Percentiles rank a stretch among this genome's conserved stretches.
phyloP scores from a whole-genome alignment of 805 yeast species.

The Teunomyces panamensis region DNA sequence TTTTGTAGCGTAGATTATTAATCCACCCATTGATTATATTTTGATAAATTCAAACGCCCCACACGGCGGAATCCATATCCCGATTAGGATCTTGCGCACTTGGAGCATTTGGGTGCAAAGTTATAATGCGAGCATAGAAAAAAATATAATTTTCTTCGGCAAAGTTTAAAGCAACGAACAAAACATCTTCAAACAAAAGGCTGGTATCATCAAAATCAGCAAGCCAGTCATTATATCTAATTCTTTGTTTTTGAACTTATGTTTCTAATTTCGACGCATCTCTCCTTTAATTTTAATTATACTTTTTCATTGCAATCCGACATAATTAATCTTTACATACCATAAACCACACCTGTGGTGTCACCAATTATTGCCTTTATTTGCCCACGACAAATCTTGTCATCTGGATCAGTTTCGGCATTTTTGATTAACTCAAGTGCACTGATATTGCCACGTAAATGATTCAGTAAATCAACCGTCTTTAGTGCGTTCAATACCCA shows the following conservation, averaged over 20 bases:
- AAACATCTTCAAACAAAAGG: no score
- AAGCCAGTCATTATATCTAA: no score
- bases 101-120: not conserved
- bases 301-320: not conserved
- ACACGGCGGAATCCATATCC: not conserved
- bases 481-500: constrained; percentile 10
- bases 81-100: not conserved
- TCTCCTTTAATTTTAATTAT: not conserved
- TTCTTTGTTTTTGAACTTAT: not conserved
- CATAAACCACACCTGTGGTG: constrained; percentile 47
- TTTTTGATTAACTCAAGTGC: constrained; percentile 27
- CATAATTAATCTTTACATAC: constrained; percentile 7
- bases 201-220: no score
- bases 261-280: not conserved
- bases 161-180: no score
- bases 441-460: constrained; percentile 21
- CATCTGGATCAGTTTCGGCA: constrained; percentile 31
- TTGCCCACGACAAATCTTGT: constrained; percentile 33
- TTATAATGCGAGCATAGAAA: no score
- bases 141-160: no score
- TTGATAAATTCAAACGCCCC: not conserved
- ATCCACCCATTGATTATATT: not conserved
- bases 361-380: constrained; percentile 54
- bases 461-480: constrained; percentile 1
- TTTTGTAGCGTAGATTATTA: not conserved